These are phyloP conservation scores for Aspergillus cavernicola DNA, from an alignment of 495 filamentous ascomycete genomes.

Conservation along the genomic window DNA sequence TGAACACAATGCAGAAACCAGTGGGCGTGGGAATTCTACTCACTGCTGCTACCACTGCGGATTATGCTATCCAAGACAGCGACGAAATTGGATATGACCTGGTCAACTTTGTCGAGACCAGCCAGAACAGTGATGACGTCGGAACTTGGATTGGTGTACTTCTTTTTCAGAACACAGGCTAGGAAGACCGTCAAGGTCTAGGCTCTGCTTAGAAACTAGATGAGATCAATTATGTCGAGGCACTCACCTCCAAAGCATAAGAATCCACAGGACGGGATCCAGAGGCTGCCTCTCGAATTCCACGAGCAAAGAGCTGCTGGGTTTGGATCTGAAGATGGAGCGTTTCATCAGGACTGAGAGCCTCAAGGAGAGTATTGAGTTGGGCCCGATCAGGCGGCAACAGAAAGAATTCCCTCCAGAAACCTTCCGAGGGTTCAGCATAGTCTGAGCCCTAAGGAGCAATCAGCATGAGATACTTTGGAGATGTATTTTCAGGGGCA, in stretches of 20 bases:
- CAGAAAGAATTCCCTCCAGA: constrained; percentile 95
- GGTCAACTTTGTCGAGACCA: constrained; percentile 82
- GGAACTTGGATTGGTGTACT: constrained; percentile 92
- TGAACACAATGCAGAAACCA: constrained; percentile 2
- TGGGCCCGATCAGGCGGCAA: constrained; percentile 68
- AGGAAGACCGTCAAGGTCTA: constrained; percentile 92
- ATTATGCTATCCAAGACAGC: constrained; percentile 75
- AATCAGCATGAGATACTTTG: constrained; percentile 7
- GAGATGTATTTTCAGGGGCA: background rate
- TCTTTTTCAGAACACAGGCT: constrained; percentile 73
- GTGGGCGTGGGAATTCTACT: constrained; percentile 25
- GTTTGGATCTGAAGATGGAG: constrained; percentile 77
- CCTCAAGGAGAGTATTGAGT: constrained; percentile 62
- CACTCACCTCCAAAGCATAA: constrained; percentile 83
- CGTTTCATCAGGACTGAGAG: constrained; percentile 67
- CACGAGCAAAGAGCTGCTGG: constrained; percentile 70
- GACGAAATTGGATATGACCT: constrained; percentile 84
- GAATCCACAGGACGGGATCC: constrained; percentile 61
- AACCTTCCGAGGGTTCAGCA: constrained; percentile 74
- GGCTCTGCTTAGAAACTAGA: constrained; percentile 36
- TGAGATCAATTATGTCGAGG: background rate
- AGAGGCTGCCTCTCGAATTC: constrained; percentile 64
- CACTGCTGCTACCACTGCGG: constrained; percentile 69
- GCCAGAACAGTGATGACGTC: constrained; percentile 89
- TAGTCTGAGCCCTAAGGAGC: constrained; percentile 43